Conservation (phyloP, 768 basidiomycete genomes). For the Suillus discolor region DNA sequence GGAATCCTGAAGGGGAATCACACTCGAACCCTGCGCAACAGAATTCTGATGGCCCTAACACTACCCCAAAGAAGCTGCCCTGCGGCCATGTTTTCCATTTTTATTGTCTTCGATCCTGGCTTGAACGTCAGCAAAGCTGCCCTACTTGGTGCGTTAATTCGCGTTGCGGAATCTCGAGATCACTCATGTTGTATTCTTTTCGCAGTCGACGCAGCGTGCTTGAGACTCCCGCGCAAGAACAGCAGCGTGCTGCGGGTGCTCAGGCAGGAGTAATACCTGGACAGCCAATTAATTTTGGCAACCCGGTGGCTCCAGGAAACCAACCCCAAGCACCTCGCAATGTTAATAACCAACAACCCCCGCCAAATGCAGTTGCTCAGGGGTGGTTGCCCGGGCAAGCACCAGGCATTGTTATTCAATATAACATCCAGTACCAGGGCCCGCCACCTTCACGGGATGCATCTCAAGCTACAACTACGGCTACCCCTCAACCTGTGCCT, state of each 20-base stretch:
- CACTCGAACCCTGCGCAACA: slow-evolving; percentile 22
- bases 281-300: slow-evolving; percentile 32
- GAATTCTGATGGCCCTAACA: slow-evolving; percentile 75
- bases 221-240: slow-evolving; percentile 45
- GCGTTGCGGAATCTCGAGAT: slow-evolving; percentile 4
- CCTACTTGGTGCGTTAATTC: slow-evolving; percentile 83
- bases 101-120: slow-evolving; percentile 95
- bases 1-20: slow-evolving; percentile 24
- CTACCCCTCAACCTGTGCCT: slow-evolving; percentile 48
- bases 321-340: slow-evolving; percentile 40
- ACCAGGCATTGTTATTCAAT: slow-evolving; percentile 59
- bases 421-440: slow-evolving; percentile 62
- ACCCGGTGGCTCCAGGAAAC: slow-evolving; percentile 24
- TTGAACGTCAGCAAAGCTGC: slow-evolving; percentile 98
- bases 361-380: slow-evolving; percentile 33
- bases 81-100: slow-evolving; percentile 99
- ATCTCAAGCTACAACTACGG: slow-evolving; percentile 23
- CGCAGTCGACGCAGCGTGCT: slow-evolving; percentile 76
- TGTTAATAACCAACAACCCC: slow-evolving; percentile 47
- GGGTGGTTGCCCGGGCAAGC: slow-evolving; percentile 39
- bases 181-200: slow-evolving; percentile 13
- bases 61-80: slow-evolving; percentile 93
- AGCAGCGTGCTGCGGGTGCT: slow-evolving; percentile 28
- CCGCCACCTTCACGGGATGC: slow-evolving; percentile 19
- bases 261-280: slow-evolving; percentile 34